These are phyloP conservation scores for Xylaria telfairii DNA, from an alignment of 495 filamentous ascomycete genomes.

Conservation along the genomic window DNA sequence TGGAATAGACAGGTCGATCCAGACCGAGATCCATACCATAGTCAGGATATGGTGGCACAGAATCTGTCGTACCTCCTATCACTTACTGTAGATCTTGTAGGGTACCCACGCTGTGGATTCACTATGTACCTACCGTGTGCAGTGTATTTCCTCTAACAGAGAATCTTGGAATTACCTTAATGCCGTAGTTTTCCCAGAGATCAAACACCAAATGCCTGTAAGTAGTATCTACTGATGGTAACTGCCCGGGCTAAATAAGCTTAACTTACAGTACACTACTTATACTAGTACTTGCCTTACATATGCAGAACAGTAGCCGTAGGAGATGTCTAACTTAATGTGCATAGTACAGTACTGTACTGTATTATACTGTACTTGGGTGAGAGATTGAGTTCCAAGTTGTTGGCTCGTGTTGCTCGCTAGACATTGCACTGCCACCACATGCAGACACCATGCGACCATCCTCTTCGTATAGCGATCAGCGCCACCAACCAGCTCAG, in stretches of 20 bases:
- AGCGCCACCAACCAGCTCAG: neutral
- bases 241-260: neutral
- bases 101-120: neutral
- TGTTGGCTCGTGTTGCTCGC: constrained; percentile 23
- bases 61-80: neutral
- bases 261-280: neutral
- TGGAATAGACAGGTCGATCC: neutral
- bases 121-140: too few species aligned
- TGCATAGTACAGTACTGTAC: too few species aligned
- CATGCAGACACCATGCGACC: constrained; percentile 8
- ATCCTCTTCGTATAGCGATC: constrained; percentile 18
- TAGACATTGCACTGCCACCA: constrained; percentile 25
- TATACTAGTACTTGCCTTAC: neutral
- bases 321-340: neutral
- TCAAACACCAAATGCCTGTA: neutral
- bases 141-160: neutral
- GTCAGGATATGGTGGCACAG: neutral
- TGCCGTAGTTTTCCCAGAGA: neutral
- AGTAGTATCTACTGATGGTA: neutral
- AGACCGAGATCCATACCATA: neutral
- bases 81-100: neutral
- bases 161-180: neutral
- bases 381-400: constrained; percentile 1
- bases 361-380: neutral
- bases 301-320: neutral